Percentiles rank a stretch among this genome's conserved stretches.
These are phyloP conservation scores for Nakazawaea wickerhamii DNA, from an alignment of 805 yeast genomes.

Conservation along the genomic window DNA sequence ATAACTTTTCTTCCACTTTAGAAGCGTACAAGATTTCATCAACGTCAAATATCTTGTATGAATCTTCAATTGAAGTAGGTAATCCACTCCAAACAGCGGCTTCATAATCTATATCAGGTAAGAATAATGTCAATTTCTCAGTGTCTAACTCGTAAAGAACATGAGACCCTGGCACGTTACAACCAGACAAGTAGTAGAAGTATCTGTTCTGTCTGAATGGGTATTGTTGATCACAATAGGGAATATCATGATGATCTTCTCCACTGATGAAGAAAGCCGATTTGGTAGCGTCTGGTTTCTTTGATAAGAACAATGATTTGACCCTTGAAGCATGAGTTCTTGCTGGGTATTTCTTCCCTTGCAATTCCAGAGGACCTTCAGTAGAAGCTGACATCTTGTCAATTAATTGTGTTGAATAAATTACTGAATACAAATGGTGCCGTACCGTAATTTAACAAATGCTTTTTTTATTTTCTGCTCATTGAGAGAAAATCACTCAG, in stretches of 20 bases:
- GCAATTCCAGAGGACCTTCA: conserved; percentile 13
- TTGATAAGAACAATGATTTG: conserved; percentile 24
- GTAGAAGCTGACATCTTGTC: conserved; percentile 1
- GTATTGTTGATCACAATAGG: conserved; percentile 74
- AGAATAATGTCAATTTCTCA: conserved; percentile 62
- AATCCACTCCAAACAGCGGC: conserved; percentile 96
- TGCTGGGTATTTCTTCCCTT: conserved; percentile 69
- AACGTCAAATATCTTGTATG: conserved; percentile 62
- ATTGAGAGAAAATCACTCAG: too few relatives aligned
- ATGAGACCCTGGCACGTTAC: conserved; percentile 71
- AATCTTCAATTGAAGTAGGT: conserved; percentile 67
- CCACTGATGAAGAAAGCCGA: conserved; percentile 52
- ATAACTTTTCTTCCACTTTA: conserved; percentile 38
- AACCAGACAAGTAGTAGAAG: conserved; percentile 83
- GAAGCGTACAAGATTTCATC: conserved; percentile 68
- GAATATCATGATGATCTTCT: conserved; percentile 49
- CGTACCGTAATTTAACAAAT: background rate
- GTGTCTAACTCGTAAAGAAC: conserved; percentile 49
- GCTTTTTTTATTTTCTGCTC: background rate
- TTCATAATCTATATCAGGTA: conserved; percentile 81
- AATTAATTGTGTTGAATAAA: background rate
- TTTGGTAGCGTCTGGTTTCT: conserved; percentile 14
- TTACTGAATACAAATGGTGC: background rate
- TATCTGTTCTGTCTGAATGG: conserved; percentile 87
- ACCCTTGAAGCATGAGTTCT: conserved; percentile 65